Evolutionary conservation across 2,329 filamentous ascomycete species (phyloP), one percentile per base, ranked within the genome.

Genomic region (Sporothrix pallida): DNA sequence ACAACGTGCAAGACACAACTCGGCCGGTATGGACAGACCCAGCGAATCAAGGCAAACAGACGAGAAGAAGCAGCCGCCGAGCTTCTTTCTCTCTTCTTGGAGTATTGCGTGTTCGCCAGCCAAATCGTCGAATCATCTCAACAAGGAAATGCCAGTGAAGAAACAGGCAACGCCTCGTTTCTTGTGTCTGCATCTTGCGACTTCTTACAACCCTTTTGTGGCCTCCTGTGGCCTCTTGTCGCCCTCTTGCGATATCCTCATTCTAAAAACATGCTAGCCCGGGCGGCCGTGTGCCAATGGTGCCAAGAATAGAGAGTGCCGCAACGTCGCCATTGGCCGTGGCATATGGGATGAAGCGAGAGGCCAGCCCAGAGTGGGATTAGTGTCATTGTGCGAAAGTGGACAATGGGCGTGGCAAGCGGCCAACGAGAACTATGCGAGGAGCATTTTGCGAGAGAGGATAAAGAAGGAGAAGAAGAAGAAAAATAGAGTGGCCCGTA

Each of bases 321-420:
- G 60, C 63, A 54, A 58, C 52, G 20, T 67, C 63, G 48, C 60
- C n/a, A 75, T 75, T 73, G 73, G 73, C 68, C 44, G 44, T 37
- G 58, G 31, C 17, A 9, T 46, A 63, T 69, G 72, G 71, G 70
- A 70, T 65, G 70, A 74, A 73, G 73, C 74, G 72, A 73, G 48
- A 46, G 50, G n/a, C 63, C 69, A 71, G 67, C 15, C 52, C 63
- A 23, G 56, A 70, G 72, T 23, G 44, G 69, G 72, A 70, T 74
- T 75, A 75, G 74, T 70, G 74, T 46, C 20, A 62, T 37, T 62
- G 42, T 37, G 58, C 37, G 13, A 46, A 58, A 48, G 48, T 58
- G 62, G 15, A 48, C 60, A 63, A 63, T 20, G 60, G 15, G 37
- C 56, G 13, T 60, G 56, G 31, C 31, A 37, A 37, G 31, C 23